Conservation (phyloP, 148 eudicot genomes). For the Cornus suecica region DNA sequence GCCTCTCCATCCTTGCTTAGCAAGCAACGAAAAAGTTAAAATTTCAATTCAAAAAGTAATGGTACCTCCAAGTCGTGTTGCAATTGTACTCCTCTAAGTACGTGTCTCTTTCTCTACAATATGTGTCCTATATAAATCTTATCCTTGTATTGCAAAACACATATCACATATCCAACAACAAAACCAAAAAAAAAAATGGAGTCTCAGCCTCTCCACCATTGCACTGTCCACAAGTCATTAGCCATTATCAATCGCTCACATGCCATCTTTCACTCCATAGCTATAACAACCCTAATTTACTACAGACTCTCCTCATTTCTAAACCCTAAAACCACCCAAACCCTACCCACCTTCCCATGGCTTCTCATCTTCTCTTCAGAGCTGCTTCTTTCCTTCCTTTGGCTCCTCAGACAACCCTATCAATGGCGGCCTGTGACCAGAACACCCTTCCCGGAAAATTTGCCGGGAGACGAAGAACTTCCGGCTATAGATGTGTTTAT, state of each 20-base stretch:
- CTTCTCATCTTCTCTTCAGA: slow-evolving; percentile 3
- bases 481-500: slow-evolving; percentile 32
- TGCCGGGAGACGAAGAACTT: slow-evolving; percentile 19
- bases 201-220: slow-evolving; percentile 29
- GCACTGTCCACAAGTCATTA: not conserved
- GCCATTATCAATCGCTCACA: not conserved
- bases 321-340: too few relatives aligned
- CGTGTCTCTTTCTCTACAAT: too few relatives aligned
- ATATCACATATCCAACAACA: too few relatives aligned
- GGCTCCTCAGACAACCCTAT: slow-evolving; percentile 13
- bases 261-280: slow-evolving; percentile 21
- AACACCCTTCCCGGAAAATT: slow-evolving; percentile 8
- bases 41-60: too few relatives aligned
- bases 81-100: too few relatives aligned
- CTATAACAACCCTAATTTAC: slow-evolving; percentile 27
- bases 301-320: slow-evolving; percentile 18
- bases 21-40: too few relatives aligned
- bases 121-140: too few relatives aligned
- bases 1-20: too few relatives aligned
- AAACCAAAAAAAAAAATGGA: not conserved
- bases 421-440: slow-evolving; percentile 23
- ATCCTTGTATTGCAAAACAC: too few relatives aligned
- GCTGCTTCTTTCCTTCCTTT: slow-evolving; percentile 5
- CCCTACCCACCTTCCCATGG: slow-evolving; percentile 1
- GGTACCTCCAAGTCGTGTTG: too few relatives aligned